These are phyloP conservation scores for Gautieria morchelliformis DNA, from an alignment of 768 basidiomycete genomes.

Conservation along the genomic window DNA sequence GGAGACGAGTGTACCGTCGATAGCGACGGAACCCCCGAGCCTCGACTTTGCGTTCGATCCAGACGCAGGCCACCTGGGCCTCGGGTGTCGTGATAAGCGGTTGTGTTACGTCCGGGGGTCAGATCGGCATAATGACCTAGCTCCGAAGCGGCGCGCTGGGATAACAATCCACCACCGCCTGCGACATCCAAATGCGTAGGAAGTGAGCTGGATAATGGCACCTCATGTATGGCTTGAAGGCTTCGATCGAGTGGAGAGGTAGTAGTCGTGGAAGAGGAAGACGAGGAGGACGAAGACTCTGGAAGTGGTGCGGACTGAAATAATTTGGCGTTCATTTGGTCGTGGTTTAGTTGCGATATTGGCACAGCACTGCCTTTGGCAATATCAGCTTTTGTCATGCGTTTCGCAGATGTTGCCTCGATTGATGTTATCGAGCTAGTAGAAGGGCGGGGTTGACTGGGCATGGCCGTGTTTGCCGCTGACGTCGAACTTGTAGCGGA, in stretches of 20 bases:
- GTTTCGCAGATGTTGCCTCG: slow-evolving; percentile 32
- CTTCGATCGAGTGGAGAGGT: slow-evolving; percentile 25
- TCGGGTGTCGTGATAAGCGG: slow-evolving; percentile 30
- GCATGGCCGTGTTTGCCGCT: slow-evolving; percentile 15
- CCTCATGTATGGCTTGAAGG: slow-evolving; percentile 42
- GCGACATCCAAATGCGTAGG: slow-evolving; percentile 35
- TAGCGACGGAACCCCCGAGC: slow-evolving; percentile 56
- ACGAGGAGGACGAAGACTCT: slow-evolving; percentile 29
- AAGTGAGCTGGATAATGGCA: slow-evolving; percentile 54
- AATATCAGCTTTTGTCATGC: slow-evolving; percentile 47
- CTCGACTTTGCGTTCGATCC: slow-evolving; percentile 43
- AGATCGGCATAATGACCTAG: slow-evolving; percentile 73
- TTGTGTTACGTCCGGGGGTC: slow-evolving; percentile 25
- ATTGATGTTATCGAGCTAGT: slow-evolving; percentile 37
- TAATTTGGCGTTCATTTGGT: slow-evolving; percentile 48
- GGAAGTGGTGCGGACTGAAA: slow-evolving; percentile 36
- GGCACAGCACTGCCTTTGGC: slow-evolving; percentile 43
- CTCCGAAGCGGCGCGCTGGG: slow-evolving; percentile 67
- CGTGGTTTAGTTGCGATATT: slow-evolving; percentile 45
- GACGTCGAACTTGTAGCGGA: background rate
- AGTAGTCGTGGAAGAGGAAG: slow-evolving; percentile 29
- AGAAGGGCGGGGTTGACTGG: slow-evolving; percentile 45
- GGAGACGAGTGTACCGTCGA: slow-evolving; percentile 42
- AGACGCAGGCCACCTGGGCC: slow-evolving; percentile 49
- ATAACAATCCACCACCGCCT: slow-evolving; percentile 18